A percentile compares a stretch with the other conserved stretches of the same genome.
Evolutionary conservation across 331 rosid species (phyloP).

Genomic region (Stylosanthes scabra): DNA sequence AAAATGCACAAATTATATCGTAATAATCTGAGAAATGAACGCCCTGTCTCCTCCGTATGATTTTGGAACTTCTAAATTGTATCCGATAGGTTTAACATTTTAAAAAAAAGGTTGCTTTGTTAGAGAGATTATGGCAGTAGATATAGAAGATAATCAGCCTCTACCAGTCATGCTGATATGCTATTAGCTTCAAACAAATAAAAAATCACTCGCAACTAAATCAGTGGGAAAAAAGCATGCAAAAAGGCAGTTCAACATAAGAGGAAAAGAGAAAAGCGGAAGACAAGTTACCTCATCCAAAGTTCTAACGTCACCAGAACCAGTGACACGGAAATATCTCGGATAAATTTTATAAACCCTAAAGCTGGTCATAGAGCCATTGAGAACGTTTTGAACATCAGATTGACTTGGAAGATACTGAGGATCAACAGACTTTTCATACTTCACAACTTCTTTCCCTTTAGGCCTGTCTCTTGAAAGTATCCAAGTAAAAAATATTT

Average conservation of each 20-base stretch:
- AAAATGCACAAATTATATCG: constrained; percentile 14
- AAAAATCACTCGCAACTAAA: too few species aligned
- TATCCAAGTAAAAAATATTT: constrained; percentile 71
- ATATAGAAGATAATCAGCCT: background rate
- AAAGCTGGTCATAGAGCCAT: constrained; percentile 79
- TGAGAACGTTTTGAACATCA: constrained; percentile 84
- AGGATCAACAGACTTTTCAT: constrained; percentile 45
- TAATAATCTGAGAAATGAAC: constrained; percentile 33
- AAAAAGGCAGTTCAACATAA: too few species aligned
- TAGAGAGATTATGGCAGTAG: constrained; percentile 9
- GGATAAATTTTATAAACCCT: constrained; percentile 72
- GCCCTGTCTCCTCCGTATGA: constrained; percentile 7
- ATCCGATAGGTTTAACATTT: background rate
- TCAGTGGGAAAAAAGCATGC: too few species aligned
- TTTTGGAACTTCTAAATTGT: constrained; percentile 23
- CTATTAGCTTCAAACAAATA: constrained; percentile 9
- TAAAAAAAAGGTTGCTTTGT: constrained; percentile 6
- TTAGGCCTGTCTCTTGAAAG: constrained; percentile 91
- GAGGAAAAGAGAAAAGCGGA: background rate
- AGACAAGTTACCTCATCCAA: constrained; percentile 73
- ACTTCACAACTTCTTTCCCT: constrained; percentile 84
- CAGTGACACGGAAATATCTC: constrained; percentile 84
- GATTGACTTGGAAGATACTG: constrained; percentile 69
- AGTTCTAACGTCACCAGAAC: constrained; percentile 85
- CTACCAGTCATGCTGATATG: constrained; percentile 3